phyloP scores from a whole-genome alignment of 441 rosid genomes.

The Gossypium laxum region DNA sequence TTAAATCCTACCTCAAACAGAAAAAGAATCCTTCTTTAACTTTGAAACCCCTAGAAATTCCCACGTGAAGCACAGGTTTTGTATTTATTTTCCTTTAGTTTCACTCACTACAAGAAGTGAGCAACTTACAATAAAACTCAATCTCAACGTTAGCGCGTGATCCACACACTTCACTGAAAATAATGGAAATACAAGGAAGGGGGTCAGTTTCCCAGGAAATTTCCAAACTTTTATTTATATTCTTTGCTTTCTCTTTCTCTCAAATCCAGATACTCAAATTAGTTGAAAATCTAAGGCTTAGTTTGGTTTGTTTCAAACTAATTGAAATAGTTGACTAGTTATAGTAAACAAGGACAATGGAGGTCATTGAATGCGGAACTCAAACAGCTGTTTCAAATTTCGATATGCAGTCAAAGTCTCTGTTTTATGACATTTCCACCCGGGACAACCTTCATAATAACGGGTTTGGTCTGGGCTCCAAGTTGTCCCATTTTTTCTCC shows the following conservation, averaged over 20 bases:
- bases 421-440: conserved; percentile 20
- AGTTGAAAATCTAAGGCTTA: not conserved
- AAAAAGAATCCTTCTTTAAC: too few species aligned
- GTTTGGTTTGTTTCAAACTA: not conserved
- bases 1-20: too few species aligned
- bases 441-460: conserved; percentile 3
- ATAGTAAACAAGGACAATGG: conserved; percentile 16
- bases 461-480: conserved; percentile 10
- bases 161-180: not conserved
- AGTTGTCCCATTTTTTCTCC: not conserved
- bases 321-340: not conserved
- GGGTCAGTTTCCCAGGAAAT: not conserved
- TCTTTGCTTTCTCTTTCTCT: not conserved
- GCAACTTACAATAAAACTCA: not conserved
- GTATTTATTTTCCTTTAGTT: not conserved
- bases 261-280: not conserved
- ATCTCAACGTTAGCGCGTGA: not conserved
- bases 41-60: too few species aligned
- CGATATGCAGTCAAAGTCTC: conserved; percentile 21
- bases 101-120: not conserved
- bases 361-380: conserved; percentile 19
- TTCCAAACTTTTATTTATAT: not conserved
- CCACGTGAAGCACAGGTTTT: too few species aligned
- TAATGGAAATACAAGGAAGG: not conserved
- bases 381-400: conserved; percentile 16